Evolutionary conservation across 768 basidiomycete species (phyloP).

Genomic region (Suillus weaverae): DNA sequence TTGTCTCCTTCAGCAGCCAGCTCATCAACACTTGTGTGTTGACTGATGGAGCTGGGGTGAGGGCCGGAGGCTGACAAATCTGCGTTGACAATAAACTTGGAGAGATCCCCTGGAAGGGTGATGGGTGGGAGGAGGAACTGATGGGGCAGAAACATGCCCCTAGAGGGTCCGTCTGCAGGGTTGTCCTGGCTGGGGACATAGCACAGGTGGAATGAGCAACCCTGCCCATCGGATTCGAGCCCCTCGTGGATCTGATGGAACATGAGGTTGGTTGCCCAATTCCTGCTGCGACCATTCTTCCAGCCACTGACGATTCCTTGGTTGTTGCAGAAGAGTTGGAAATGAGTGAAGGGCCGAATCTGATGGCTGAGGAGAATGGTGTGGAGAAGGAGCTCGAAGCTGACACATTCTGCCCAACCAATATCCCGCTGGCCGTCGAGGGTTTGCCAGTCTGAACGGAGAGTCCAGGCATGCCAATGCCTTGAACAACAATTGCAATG

Average conservation of each 20-base stretch:
- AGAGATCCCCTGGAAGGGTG: constrained; percentile 27
- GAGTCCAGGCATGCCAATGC: constrained; percentile 27
- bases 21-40: too few species aligned
- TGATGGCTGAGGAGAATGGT: neutral
- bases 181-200: constrained; percentile 10
- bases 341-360: too few species aligned
- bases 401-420: constrained; percentile 21
- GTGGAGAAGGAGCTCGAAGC: constrained; percentile 14
- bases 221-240: too few species aligned
- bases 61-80: constrained; percentile 4
- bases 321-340: too few species aligned
- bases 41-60: constrained; percentile 1
- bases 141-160: constrained; percentile 1
- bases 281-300: neutral
- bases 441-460: constrained; percentile 15
- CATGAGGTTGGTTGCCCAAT: constrained; percentile 8
- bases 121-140: constrained; percentile 15
- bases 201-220: neutral
- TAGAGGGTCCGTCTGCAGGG: constrained; percentile 12
- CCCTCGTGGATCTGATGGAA: constrained; percentile 15
- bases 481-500: constrained; percentile 20
- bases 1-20: too few species aligned
- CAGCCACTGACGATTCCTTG: too few species aligned
- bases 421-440: constrained; percentile 11
- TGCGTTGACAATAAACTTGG: constrained; percentile 2